These are phyloP conservation scores for Nidularia sp. DNA, from an alignment of 768 basidiomycete genomes.

Conservation along the genomic window DNA sequence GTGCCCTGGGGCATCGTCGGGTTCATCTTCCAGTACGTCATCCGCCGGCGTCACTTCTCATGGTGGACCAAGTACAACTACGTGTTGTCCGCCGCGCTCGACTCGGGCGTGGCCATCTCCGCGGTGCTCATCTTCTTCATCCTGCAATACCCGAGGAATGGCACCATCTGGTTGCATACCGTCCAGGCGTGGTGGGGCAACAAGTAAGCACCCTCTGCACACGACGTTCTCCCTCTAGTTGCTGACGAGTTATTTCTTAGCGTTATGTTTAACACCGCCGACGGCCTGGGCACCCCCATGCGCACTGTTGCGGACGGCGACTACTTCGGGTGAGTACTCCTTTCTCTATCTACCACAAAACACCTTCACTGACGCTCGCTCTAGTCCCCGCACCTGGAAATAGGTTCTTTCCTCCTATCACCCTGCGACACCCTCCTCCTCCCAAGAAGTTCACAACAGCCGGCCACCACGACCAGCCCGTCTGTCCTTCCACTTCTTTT, in stretches of 20 bases:
- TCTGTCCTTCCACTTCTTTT: too few relatives aligned
- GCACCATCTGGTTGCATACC: conserved; percentile 48
- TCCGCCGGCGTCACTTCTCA: conserved; percentile 56
- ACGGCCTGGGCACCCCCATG: conserved; percentile 31
- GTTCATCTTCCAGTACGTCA: conserved; percentile 61
- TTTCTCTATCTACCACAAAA: neutral
- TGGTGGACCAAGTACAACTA: conserved; percentile 74
- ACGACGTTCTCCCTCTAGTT: too few relatives aligned
- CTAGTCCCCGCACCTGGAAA: conserved; percentile 16
- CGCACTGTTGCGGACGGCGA: conserved; percentile 21
- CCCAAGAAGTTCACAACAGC: too few relatives aligned
- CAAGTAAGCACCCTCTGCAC: conserved; percentile 25
- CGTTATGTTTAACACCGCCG: conserved; percentile 36
- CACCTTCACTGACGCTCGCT: neutral
- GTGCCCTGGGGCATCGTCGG: conserved; percentile 64
- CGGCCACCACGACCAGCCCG: too few relatives aligned
- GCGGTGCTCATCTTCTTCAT: conserved; percentile 53
- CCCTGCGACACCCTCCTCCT: too few relatives aligned
- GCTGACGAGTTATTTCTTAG: conserved; percentile 8
- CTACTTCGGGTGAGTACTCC: conserved; percentile 23
- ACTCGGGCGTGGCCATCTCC: conserved; percentile 62
- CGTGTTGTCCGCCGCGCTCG: conserved; percentile 69
- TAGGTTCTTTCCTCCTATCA: neutral
- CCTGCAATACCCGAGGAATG: conserved; percentile 63
- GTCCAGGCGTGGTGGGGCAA: conserved; percentile 76